These are phyloP conservation scores for Collybiopsis confluens DNA, from an alignment of 768 basidiomycete species.

Conservation along the genomic window DNA sequence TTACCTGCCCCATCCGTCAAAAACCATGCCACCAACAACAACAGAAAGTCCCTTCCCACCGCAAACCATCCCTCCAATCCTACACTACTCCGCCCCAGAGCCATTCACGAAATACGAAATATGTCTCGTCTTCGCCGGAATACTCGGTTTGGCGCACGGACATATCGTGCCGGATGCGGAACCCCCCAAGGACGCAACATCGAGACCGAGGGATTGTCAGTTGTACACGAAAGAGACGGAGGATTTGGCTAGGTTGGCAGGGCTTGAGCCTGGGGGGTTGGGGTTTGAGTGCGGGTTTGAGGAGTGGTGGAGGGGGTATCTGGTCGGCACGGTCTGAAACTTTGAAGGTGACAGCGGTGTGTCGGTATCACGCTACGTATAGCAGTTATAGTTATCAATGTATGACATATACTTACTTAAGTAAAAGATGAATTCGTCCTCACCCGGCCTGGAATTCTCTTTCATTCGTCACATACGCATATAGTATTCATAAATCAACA, in stretches of 20 bases:
- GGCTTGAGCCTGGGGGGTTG: constrained; percentile 52
- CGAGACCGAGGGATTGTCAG: constrained; percentile 77
- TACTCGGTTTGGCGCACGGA: constrained; percentile 63
- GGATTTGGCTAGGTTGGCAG: constrained; percentile 43
- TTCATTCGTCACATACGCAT: too few relatives aligned
- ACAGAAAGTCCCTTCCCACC: neutral
- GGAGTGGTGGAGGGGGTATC: constrained; percentile 73
- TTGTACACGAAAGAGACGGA: constrained; percentile 77
- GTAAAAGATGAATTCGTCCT: too few relatives aligned
- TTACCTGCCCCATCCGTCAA: too few relatives aligned
- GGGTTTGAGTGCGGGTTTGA: constrained; percentile 62
- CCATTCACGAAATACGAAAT: constrained; percentile 94
- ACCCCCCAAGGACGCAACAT: constrained; percentile 64
- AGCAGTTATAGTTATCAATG: too few relatives aligned
- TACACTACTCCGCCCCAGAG: constrained; percentile 84
- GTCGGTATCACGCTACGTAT: too few relatives aligned
- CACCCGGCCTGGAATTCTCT: too few relatives aligned
- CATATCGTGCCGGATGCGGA: constrained; percentile 76
- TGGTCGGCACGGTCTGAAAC: constrained; percentile 17
- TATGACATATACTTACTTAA: too few relatives aligned
- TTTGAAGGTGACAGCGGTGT: neutral
- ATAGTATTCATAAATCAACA: too few relatives aligned
- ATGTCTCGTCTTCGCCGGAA: constrained; percentile 69
- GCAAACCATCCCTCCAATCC: constrained; percentile 53
- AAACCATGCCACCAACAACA: too few relatives aligned